phyloP scores from a whole-genome alignment of 257 asterid species.

The Plantago ovata region DNA sequence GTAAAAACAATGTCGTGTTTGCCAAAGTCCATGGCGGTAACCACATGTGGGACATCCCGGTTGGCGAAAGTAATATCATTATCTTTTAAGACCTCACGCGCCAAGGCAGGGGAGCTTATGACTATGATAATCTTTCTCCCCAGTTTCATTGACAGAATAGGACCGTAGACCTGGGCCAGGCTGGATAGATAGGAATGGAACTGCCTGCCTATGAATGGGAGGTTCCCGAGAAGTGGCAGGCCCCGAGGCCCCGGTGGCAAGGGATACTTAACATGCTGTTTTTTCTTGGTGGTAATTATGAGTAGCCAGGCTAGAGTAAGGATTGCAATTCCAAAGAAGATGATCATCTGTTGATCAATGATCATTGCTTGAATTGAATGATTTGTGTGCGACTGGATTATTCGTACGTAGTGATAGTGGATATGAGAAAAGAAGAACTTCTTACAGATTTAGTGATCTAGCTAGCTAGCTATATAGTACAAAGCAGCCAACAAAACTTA shows the following conservation, averaged over 20 bases:
- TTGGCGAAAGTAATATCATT: conserved; percentile 44
- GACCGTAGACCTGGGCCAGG: conserved; percentile 27
- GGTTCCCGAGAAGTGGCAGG: conserved; percentile 37
- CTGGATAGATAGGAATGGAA: conserved; percentile 33
- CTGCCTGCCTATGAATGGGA: conserved; percentile 38
- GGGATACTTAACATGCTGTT: conserved; percentile 16
- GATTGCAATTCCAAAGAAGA: conserved; percentile 19
- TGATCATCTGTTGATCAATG: not conserved
- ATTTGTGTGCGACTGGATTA: too few species aligned
- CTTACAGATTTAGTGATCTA: too few species aligned
- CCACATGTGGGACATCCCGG: conserved; percentile 26
- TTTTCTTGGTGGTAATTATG: conserved; percentile 7
- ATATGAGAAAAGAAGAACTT: too few species aligned
- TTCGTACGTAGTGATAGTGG: too few species aligned
- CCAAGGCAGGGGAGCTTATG: conserved; percentile 26
- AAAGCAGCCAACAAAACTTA: too few species aligned
- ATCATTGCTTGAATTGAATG: too few species aligned
- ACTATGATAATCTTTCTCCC: conserved; percentile 33
- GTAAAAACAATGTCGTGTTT: conserved; percentile 39
- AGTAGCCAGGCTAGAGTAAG: conserved; percentile 33
- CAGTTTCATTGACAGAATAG: conserved; percentile 36
- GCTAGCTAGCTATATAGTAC: too few species aligned
- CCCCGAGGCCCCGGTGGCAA: conserved; percentile 57
- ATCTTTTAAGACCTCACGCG: conserved; percentile 30
- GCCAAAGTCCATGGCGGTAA: conserved; percentile 24